Evolutionary conservation across 257 asterid species (phyloP), one percentile per base, ranked within the genome.

Genomic region (Nicotiana obtusifolia): DNA sequence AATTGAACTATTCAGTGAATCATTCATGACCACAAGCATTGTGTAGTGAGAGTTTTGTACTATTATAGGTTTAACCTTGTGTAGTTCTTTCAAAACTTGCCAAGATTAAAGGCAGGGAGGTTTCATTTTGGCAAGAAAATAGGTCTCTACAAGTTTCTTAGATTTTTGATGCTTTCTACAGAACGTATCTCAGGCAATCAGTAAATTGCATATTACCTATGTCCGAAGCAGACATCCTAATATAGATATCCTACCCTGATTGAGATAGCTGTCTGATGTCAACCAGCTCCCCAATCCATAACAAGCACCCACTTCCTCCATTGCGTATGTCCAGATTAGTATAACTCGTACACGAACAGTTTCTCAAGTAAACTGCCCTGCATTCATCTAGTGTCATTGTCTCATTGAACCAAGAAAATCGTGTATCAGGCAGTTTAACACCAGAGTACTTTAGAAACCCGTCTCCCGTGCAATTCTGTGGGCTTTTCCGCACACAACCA

Each of bases 211-310:
- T 14, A 41, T 59, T 80, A 86, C 91, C 89, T 64, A 80, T 56
- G 26, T 84, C 88, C 5, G 87, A 86, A 67, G 80, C 59, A 0
- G 87, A 81, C 85, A 88, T 57, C 76, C 89, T 71, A 35, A 88
- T 78, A 73, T 84, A 84, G 15, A 88, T 60, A 56, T 84, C 84
- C 62, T 88, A 81, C 28, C 89, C 87, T 41, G 68, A 86, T 19
- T 33, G 19, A 19, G 80, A 6, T 10, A 82, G 17, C 61, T 78
- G 64, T 62, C 71, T 69, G 33, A 86, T 84, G 81, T 88, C 90
- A 75, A 82, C 10, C 24, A 87, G 82, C 15, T 82, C 86, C 1
- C 49, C 81, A 1, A 47, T 77, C 89, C 90, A 87, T 11, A 85
- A 47, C 80, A 85, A 75, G 79, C 90, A 87, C 35, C 87, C 90